Conservation (phyloP, 2,329 filamentous ascomycete genomes). For the Westerdykella sp. region DNA sequence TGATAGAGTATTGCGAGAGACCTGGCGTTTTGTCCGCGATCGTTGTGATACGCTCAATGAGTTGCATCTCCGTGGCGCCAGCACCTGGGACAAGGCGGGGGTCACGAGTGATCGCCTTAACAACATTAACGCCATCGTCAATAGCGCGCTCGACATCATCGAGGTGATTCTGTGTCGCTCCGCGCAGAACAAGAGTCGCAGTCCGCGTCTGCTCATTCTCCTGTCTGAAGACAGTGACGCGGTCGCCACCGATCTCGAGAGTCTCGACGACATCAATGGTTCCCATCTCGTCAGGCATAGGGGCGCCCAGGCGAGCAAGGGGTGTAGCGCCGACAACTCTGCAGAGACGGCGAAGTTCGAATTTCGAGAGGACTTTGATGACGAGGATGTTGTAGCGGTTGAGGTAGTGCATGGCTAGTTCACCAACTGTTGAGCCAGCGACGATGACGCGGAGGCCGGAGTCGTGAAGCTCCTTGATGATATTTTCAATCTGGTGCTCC, state of each 20-base stretch:
- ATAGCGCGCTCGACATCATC: constrained; percentile 96
- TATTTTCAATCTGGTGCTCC: constrained; percentile 80
- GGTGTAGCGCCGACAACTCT: constrained; percentile 94
- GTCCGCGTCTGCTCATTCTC: constrained; percentile 89
- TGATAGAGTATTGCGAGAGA: constrained; percentile 90
- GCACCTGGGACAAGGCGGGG: constrained; percentile 86
- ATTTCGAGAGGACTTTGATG: constrained; percentile 97
- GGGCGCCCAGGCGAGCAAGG: constrained; percentile 88
- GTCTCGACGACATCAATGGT: constrained; percentile 93
- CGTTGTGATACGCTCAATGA: constrained; percentile 84
- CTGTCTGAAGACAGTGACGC: constrained; percentile 97
- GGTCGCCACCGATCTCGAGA: constrained; percentile 92
- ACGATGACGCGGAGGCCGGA: constrained; percentile 87
- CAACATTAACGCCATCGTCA: constrained; percentile 95
- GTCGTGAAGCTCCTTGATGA: constrained; percentile 93
- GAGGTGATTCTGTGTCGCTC: constrained; percentile 95
- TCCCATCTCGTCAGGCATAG: constrained; percentile 99
- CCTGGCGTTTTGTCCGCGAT: constrained; percentile 90
- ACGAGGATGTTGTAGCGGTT: constrained; percentile 95
- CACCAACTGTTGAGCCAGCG: constrained; percentile 87
- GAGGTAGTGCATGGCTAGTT: constrained; percentile 93
- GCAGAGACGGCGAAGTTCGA: constrained; percentile 90
- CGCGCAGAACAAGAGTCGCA: constrained; percentile 86
- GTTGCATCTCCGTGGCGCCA: constrained; percentile 88
- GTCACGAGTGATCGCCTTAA: constrained; percentile 97